Conservation (phyloP, 2,329 filamentous ascomycete species). For the Colletotrichum costaricense region DNA sequence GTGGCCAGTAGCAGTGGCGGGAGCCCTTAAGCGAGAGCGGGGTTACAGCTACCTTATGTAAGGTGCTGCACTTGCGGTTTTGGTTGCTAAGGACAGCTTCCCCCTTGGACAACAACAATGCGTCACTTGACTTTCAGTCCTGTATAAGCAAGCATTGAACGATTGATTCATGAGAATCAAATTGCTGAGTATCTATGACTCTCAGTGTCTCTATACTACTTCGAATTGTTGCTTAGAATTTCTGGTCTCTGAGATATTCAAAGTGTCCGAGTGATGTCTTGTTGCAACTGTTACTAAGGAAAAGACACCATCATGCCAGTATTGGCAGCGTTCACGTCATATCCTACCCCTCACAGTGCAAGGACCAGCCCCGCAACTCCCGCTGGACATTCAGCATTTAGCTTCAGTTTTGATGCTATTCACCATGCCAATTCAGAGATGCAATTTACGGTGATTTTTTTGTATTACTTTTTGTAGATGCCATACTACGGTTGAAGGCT, state of each 20-base stretch:
- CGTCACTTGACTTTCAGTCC: not conserved
- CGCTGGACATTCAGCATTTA: not conserved
- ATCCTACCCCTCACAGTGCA: constrained; percentile 36
- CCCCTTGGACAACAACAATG: not conserved
- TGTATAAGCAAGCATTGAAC: no score
- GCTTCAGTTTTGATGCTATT: not conserved
- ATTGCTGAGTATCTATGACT: no score
- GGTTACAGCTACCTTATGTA: constrained; percentile 34
- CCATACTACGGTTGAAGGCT: not conserved
- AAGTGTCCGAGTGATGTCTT: not conserved
- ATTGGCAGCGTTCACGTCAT: constrained; percentile 32
- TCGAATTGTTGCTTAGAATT: no score
- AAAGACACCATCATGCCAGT: not conserved
- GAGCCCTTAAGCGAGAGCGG: constrained; percentile 25
- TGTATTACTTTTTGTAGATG: not conserved
- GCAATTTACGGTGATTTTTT: not conserved
- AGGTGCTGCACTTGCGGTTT: constrained; percentile 14
- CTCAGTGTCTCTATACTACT: no score
- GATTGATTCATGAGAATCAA: no score
- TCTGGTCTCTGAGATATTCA: no score
- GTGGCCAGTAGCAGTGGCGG: constrained; percentile 20
- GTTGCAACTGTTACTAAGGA: not conserved
- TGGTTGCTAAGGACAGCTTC: constrained; percentile 19
- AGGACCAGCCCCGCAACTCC: constrained; percentile 8
- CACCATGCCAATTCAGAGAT: not conserved